Conservation (phyloP, 1,139 yeast genomes). For the Diutina catenulata region DNA sequence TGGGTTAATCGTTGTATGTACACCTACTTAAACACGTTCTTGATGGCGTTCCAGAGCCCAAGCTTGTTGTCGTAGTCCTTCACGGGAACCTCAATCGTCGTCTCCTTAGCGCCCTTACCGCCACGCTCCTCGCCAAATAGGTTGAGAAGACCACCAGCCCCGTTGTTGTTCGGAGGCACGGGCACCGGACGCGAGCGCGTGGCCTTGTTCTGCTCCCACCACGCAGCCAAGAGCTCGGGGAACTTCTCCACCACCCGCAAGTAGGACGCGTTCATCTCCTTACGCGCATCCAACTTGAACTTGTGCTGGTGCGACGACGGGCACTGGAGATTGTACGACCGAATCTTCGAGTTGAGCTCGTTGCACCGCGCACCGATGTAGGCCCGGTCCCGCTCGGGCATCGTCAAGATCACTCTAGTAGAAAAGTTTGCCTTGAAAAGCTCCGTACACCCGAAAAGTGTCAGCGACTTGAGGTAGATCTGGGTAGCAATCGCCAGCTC, state of each 20-base stretch:
- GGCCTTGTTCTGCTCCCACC: slow-evolving; percentile 4
- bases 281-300: slow-evolving; percentile 41
- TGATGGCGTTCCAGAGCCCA: slow-evolving; percentile 4
- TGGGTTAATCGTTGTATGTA: not conserved
- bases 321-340: slow-evolving; percentile 72
- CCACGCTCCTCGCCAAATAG: not conserved
- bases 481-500: slow-evolving; percentile 9
- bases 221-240: slow-evolving; percentile 2
- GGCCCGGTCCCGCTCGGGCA: slow-evolving; percentile 6
- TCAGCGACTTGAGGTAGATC: not conserved
- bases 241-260: slow-evolving; percentile 5
- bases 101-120: not conserved
- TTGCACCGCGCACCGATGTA: slow-evolving; percentile 35
- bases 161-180: not conserved
- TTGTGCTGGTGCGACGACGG: slow-evolving; percentile 62
- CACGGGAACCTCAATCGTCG: not conserved
- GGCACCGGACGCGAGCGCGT: no score
- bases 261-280: slow-evolving; percentile 31
- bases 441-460: not conserved
- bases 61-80: not conserved
- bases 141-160: not conserved
- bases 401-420: not conserved
- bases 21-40: slow-evolving; percentile 1
- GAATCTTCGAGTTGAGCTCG: slow-evolving; percentile 43
- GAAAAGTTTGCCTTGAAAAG: slow-evolving; percentile 1